A percentile compares a stretch with the other conserved stretches of the same genome.
Evolutionary conservation across 306 rosid genomes (phyloP).

Genomic region (Psophocarpus tetragonolobus): DNA sequence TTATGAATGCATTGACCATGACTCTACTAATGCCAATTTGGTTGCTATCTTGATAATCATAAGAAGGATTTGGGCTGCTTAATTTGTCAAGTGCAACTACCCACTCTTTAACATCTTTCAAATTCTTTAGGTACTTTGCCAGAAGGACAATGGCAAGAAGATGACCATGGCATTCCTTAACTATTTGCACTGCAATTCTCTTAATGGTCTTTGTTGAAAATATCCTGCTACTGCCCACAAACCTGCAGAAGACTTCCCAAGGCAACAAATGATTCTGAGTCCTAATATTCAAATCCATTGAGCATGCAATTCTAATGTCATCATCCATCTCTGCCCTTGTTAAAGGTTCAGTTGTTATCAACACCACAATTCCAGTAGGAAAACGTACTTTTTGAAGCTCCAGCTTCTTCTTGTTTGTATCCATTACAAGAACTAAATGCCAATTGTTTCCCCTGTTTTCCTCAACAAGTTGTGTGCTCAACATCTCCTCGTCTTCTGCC

Average conservation of each 20-base stretch:
- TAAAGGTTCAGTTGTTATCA: neutral
- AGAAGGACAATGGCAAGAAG: neutral
- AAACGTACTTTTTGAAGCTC: neutral
- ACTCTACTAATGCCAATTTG: neutral
- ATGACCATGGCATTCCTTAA: neutral
- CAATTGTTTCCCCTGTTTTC: neutral
- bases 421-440: neutral
- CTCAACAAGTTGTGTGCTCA: no score
- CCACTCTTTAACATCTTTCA: neutral
- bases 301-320: neutral
- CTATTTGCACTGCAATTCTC: neutral
- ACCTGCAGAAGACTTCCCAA: neutral
- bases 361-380: neutral
- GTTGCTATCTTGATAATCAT: neutral
- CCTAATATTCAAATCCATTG: neutral
- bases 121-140: neutral
- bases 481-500: neutral
- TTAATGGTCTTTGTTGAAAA: neutral
- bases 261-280: neutral
- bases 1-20: neutral
- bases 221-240: neutral
- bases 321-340: neutral
- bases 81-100: neutral
- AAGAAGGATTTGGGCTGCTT: neutral
- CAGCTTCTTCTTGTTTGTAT: neutral